Base-by-base conservation (phyloP, 1,284 basidiomycete species). In the Cryptococcus floricola region DNA sequence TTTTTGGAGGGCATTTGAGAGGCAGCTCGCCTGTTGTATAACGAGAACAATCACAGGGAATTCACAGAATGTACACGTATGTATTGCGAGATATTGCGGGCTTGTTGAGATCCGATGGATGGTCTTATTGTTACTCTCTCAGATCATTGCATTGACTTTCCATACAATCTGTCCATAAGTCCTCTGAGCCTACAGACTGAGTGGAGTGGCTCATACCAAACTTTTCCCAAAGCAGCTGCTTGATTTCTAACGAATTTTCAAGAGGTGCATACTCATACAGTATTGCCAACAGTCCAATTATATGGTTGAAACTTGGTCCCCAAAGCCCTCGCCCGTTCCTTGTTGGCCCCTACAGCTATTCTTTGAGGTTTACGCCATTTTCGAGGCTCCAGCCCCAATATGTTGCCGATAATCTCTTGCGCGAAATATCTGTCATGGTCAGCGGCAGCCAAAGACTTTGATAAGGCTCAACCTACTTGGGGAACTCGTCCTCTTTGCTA, bases 321-420 rank as follows among this genome's bases (percentile, higher is more conserved):
- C 39, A 77, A 60, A 58, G 78, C 79, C 25, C 80, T 78, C 46
- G 88, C 84, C 45, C 91, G 80, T 53, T 87, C 84, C 62, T 83
- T 84, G 67, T 92, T 87, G 61, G 83, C 79, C 54, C 81, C 79
- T 49, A 82, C 81, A 69, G 94, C 91, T 51, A 93, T 78, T 59
- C 82, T 81, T 62, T 83, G 82, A 1, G 95, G 93, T 62, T 85
- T 83, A 52, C 88, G 80, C 93, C 94, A 98, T 64, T 81, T 80
- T 54, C 89, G 81, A n/a, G 91, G 87, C 71, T 95, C 92, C 43
- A 96, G 70, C 12, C 92, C 91, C 50, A 98, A 78, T 48, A 97
- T 74, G 65, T 91, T 94, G 1, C 95, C 93, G 58, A 99, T 86
- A 64, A 98, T 93, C 74, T 98, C 95, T 6, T 84, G 87, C 0